Evolutionary conservation across 202 grass and related monocot genomes (phyloP).

Genomic region (Setaria italica): DNA sequence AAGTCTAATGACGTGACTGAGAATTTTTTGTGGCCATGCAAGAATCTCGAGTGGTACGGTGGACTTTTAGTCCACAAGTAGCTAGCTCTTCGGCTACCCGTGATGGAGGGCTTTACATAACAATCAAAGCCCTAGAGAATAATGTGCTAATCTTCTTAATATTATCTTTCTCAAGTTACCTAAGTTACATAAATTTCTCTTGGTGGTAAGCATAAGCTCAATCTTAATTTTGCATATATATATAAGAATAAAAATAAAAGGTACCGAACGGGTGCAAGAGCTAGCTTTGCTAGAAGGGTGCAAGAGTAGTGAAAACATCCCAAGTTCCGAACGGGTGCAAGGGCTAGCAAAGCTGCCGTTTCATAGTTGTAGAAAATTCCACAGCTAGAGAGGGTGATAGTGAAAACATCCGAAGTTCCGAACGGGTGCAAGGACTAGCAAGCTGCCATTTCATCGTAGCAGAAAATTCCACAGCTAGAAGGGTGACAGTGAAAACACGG

Average conservation of each 20-base stretch:
- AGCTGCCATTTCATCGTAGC: neutral
- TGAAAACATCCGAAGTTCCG: neutral
- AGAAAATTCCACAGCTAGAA: neutral
- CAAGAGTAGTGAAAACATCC: no score
- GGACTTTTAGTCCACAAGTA: neutral
- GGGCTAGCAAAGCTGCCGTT: neutral
- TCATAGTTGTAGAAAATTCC: neutral
- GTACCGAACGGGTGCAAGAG: no score
- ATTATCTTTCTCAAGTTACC: no score
- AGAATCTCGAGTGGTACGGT: neutral
- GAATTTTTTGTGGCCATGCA: conserved; percentile 24
- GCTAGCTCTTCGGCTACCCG: neutral
- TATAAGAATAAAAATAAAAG: no score
- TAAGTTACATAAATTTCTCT: no score
- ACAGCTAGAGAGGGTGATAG: neutral
- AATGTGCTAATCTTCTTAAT: neutral
- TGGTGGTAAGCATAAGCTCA: no score
- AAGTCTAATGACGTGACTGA: neutral
- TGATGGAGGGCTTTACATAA: neutral
- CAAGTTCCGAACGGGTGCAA: no score
- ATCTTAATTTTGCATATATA: no score
- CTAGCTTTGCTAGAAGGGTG: no score
- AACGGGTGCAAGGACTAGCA: no score
- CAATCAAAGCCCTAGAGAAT: neutral
- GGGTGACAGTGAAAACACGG: neutral